Evolutionary conservation across 1,284 basidiomycete species (phyloP).

Genomic region (Farysia itapuensis): DNA sequence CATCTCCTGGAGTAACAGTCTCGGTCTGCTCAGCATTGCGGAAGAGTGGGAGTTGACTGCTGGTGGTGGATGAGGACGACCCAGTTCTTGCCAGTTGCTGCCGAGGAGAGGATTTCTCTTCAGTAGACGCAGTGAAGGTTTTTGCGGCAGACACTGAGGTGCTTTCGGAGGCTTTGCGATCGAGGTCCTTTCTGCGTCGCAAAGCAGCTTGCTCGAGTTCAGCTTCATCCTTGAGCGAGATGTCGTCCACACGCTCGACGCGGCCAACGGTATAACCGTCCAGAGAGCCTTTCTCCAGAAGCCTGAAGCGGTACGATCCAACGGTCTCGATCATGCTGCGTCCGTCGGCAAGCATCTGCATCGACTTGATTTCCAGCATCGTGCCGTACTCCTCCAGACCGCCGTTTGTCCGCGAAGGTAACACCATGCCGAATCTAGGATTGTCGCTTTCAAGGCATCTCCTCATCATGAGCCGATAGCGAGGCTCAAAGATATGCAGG

Average conservation of each 20-base stretch:
- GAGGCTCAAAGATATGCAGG: conserved; percentile 88
- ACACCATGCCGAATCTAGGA: conserved; percentile 85
- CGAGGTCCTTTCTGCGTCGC: conserved; percentile 15
- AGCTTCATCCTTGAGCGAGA: conserved; percentile 37
- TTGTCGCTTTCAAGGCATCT: conserved; percentile 76
- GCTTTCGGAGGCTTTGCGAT: conserved; percentile 18
- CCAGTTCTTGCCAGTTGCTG: background rate
- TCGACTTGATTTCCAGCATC: conserved; percentile 83
- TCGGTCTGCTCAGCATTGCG: background rate
- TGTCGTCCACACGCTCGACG: conserved; percentile 65
- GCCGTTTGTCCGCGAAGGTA: conserved; percentile 65
- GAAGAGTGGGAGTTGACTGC: background rate
- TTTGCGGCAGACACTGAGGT: conserved; percentile 2
- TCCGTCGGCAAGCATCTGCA: conserved; percentile 85
- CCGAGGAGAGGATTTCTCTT: background rate
- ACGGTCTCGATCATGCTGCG: conserved; percentile 84
- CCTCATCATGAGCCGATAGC: conserved; percentile 87
- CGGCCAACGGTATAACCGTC: conserved; percentile 88
- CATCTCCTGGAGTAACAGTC: background rate
- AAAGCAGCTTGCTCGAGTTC: conserved; percentile 33
- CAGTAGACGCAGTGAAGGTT: background rate
- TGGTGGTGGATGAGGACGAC: background rate
- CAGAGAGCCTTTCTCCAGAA: conserved; percentile 70
- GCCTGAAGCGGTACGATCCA: conserved; percentile 79
- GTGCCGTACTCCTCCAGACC: conserved; percentile 76